Conservation (phyloP, 345 rosid species). For the Eucalyptus guilfoylei region DNA sequence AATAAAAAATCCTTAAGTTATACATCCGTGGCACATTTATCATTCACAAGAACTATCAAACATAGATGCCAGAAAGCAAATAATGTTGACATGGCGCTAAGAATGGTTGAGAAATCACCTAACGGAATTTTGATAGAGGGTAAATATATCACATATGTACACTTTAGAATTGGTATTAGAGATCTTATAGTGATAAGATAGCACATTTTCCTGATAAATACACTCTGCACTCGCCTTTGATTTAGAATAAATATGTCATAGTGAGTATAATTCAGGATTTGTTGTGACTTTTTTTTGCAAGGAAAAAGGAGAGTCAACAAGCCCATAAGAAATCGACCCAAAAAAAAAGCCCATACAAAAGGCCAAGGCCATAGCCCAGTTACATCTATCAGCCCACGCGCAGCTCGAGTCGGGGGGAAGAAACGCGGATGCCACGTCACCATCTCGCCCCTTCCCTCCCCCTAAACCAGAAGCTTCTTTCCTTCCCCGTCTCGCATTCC, state of each 20-base stretch:
- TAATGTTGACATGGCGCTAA: background rate
- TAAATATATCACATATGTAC: fast-evolving
- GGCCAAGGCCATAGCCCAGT: background rate
- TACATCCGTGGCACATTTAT: background rate
- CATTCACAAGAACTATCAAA: too few species aligned
- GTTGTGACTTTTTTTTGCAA: background rate
- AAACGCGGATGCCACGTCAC: background rate
- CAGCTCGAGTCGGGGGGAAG: background rate
- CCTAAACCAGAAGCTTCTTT: background rate
- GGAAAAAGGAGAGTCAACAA: background rate
- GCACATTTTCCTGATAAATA: too few species aligned
- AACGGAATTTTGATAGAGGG: fast-evolving
- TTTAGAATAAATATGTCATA: too few species aligned
- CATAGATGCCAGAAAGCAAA: fast-evolving
- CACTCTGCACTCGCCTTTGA: too few species aligned
- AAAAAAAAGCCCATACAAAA: background rate
- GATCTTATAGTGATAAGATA: too few species aligned
- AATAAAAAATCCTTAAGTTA: too few species aligned
- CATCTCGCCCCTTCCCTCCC: background rate
- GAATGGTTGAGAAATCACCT: background rate
- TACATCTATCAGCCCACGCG: background rate
- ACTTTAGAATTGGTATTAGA: too few species aligned
- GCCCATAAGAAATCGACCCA: background rate
- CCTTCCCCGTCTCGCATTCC: background rate
- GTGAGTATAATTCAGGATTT: background rate